These are phyloP conservation scores for Fusarium vanettenii DNA, from an alignment of 2,329 filamentous ascomycete species.

Conservation along the genomic window DNA sequence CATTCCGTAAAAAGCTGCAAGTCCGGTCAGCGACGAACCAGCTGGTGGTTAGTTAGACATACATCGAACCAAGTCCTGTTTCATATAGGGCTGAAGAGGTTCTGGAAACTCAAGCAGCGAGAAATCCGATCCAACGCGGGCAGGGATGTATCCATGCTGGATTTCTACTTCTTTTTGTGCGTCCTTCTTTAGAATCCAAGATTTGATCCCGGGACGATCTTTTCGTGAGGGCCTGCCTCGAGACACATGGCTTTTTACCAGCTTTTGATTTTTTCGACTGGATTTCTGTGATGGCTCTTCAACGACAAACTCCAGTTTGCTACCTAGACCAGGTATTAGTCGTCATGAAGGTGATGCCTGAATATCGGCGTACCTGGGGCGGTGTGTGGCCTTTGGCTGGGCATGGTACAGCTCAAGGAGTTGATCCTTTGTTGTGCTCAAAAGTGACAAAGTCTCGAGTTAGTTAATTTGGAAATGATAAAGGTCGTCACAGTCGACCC, in stretches of 20 bases:
- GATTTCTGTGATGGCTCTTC: not conserved
- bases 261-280: not conserved
- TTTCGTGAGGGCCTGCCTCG: not conserved
- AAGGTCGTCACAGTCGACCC: not conserved
- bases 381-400: not conserved
- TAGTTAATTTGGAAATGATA: not conserved
- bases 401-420: not conserved
- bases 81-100: conserved; percentile 31
- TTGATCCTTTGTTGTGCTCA: accelerated
- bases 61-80: conserved; percentile 28
- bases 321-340: not conserved
- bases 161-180: not conserved
- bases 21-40: not conserved
- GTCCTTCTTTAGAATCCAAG: conserved; percentile 25
- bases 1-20: conserved; percentile 15
- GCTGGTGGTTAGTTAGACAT: not conserved
- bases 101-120: conserved; percentile 38
- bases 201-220: not conserved
- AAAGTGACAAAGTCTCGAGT: not conserved
- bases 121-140: conserved; percentile 23
- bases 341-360: accelerated
- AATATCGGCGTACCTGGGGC: not conserved
- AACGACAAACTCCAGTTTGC: conserved; percentile 18
- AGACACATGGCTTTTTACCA: conserved; percentile 23
- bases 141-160: conserved; percentile 13